Evolutionary conservation across 2,329 filamentous ascomycete genomes (phyloP), one percentile per base, ranked within the genome.

Genomic region (Colletotrichum salicis): DNA sequence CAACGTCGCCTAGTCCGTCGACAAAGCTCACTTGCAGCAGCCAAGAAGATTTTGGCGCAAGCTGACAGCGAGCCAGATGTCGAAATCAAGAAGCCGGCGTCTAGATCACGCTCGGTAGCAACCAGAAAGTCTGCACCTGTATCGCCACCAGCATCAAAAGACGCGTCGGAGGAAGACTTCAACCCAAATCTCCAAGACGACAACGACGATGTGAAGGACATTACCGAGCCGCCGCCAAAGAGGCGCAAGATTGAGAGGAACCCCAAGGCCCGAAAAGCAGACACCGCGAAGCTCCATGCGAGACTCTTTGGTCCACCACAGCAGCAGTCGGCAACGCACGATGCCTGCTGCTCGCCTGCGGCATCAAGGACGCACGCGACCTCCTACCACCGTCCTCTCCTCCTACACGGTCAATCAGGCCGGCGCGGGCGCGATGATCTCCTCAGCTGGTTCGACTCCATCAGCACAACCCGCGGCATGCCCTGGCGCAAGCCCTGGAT

Each of bases 401-500:
- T 90, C 3, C 81, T 90, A 2, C 79, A 84, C 69, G 82, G 79
- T 22, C 72, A 73, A 4, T 52, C 77, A 1, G 75, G 79, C 19
- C 80, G 78, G 11, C 31, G 61, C 1, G 72, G 73, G 0, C 83
- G 85, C 1, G 74, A 75, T 1, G 73, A 81, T 5, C 82, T 90
- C 1, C 83, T 90, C 1, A 37, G 75, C 19, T 90, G 88, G 88
- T 90, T 89, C 75, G 86, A 88, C 73, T 72, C 80, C 5, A 83
- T 85, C 45, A 84, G 83, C 76, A 76, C 80, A 13, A 72, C 80
- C 1, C 87, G 88, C n/a, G 79, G 81, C 13, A 90, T 90, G 88
- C 88, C 88, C 2, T 90, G 88, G 88, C 86, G 90, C 35, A 89
- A 90, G 74, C 72, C 83, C 2, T 92, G 89, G 87, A 81, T 89